Evolutionary conservation across 2,329 filamentous ascomycete species (phyloP), one percentile per base, ranked within the genome.

Genomic region (Corynespora cassiicola): DNA sequence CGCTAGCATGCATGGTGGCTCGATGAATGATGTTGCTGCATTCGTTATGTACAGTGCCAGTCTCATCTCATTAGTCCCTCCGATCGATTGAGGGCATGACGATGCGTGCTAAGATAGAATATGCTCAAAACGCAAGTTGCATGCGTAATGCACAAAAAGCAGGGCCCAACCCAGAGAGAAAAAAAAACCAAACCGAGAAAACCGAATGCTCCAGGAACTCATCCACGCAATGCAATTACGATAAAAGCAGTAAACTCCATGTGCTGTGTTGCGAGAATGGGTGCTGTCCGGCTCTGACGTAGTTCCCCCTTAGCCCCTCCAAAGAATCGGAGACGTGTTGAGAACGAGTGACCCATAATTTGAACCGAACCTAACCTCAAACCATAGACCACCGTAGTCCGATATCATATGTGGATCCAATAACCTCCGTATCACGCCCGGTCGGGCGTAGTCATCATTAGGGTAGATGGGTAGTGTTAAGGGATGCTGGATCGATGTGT

Each of bases 181-280:
- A 39, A 34, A 35, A 42, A 42, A 36, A 47, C 21, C n/a, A n/a
- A n/a, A n/a, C n/a, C n/a, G n/a, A 45, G 35, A 33, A 20, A 47
- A 26, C 44, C 55, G 46, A 56, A 63, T 61, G 56, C 58, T 54
- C 48, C 52, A 40, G 30, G 50, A 24, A 50, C 39, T 49, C 39
- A 53, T 45, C 50, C 45, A 42, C 52, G 58, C 61, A 61, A 65
- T 63, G 59, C 61, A 64, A 56, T 47, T 41, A 50, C 36, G 42
- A 40, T 54, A 41, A 52, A 48, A 51, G 46, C 18, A 36, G 44
- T 42, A 39, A 47, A 50, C 45, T 48, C 52, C 37, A 39, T 37
- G 37, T 36, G 15, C 37, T 33, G 21, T 44, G 37, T 46, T 35
- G 45, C 34, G 42, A 31, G 16, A 31, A 32, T n/a, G n/a, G n/a